Percentiles rank a stretch among this genome's conserved stretches.
Evolutionary conservation across 495 filamentous ascomycete species (phyloP).

Genomic region (Penicillium waksmanii): DNA sequence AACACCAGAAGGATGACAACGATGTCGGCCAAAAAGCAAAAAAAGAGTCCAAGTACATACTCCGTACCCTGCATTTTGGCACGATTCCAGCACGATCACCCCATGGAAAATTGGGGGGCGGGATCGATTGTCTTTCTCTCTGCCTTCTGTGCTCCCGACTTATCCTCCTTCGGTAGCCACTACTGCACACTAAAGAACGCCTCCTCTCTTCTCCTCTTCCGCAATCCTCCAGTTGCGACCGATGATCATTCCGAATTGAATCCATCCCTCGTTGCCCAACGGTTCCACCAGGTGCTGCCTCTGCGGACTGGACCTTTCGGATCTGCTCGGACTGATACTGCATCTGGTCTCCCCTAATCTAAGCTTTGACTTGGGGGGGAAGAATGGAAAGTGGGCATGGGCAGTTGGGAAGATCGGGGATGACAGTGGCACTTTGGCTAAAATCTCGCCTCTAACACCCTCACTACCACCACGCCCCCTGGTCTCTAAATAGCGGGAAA

Average conservation of each 20-base stretch:
- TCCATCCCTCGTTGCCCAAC: constrained; percentile 27
- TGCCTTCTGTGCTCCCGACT: neutral
- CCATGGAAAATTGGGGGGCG: constrained; percentile 1
- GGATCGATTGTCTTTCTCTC: constrained; percentile 4
- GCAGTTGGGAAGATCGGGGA: too few species aligned
- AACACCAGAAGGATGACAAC: neutral
- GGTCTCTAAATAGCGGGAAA: neutral
- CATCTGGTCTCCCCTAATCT: neutral
- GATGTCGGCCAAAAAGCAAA: neutral
- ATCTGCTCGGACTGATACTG: neutral
- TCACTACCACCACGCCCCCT: neutral
- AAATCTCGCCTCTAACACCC: neutral
- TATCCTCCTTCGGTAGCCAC: constrained; percentile 1
- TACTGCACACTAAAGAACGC: constrained; percentile 24
- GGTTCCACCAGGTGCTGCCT: constrained; percentile 14
- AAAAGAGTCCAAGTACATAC: neutral
- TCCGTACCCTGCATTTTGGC: constrained; percentile 2
- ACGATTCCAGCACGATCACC: neutral
- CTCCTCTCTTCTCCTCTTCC: constrained; percentile 1
- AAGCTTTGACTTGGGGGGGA: neutral
- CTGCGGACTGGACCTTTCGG: neutral
- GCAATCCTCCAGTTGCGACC: neutral
- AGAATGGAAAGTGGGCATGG: too few species aligned
- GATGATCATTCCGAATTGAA: constrained; percentile 16
- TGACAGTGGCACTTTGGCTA: too few species aligned